Evolutionary conservation across 257 asterid species (phyloP), one percentile per base, ranked within the genome.

Genomic region (Datura wrightii): DNA sequence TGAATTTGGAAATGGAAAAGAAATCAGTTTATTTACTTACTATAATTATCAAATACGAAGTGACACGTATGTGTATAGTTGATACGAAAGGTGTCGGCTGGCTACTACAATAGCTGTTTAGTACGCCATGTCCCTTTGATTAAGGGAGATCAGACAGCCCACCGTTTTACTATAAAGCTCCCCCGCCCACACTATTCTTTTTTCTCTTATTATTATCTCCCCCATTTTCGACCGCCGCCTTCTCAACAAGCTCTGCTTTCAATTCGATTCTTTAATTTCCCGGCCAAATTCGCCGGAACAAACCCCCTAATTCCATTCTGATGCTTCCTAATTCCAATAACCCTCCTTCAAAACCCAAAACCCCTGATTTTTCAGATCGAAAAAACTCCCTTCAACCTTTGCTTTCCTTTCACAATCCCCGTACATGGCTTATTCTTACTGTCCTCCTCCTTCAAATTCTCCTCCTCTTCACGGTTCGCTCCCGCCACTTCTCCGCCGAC

Each of bases 371-470:
- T 8, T 37, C 55, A 42, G 55, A 55, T 66, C 58, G 85, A 3
- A 87, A 85, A 72, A 50, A 10, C 82, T 79, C 65, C 54, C 5
- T 86, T 55, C 86, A 82, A 42, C 15, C 80, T 15, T 58, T 72
- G 18, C 41, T 86, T 9, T 59, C 81, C 5, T 34, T 82, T 54
- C 79, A 83, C 46, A 83, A 84, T 37, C 85, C 83, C 3, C 78
- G 85, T n/a, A 46, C 52, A 83, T 89, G 91, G 83, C 79, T 85
- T 34, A 53, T 85, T 44, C 84, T 87, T 65, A 65, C 81, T 50
- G 37, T 89, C 84, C 71, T 84, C 84, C 79, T 87, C 71, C 79
- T 87, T 71, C 89, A 87, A 58, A n/a, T 87, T 5, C 79, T 89
- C 55, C 89, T 87, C 84, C 82, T 89, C 82, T 71, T 82, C 83